Percentiles rank a stretch among this genome's conserved stretches.
phyloP scores from a whole-genome alignment of 176 grass and related monocot genomes.

The Rhynchospora tenuis region DNA sequence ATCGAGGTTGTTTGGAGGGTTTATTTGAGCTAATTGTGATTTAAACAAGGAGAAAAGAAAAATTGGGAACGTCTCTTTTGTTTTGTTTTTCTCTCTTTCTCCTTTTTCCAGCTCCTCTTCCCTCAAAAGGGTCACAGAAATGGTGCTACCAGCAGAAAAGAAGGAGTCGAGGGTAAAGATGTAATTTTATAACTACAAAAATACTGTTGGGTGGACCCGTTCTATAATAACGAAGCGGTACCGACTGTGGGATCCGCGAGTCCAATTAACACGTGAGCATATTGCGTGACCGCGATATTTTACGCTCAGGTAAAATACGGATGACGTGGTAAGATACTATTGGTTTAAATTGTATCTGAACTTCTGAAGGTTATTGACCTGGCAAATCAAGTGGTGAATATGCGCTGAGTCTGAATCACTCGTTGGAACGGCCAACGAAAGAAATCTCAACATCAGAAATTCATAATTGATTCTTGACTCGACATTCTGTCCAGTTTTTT shows the following conservation, averaged over 20 bases:
- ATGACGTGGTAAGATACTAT: background rate
- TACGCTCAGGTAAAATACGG: background rate
- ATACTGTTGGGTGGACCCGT: background rate
- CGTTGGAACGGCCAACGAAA: background rate
- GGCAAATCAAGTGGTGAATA: background rate
- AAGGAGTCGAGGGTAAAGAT: background rate
- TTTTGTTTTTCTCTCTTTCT: background rate
- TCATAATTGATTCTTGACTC: background rate
- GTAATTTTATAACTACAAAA: background rate
- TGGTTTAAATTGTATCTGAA: background rate
- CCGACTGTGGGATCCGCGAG: background rate
- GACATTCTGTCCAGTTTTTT: background rate
- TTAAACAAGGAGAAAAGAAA: constrained; percentile 15
- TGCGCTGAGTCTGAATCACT: background rate
- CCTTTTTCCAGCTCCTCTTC: constrained; percentile 5
- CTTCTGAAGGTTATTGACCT: background rate
- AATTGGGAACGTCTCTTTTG: background rate
- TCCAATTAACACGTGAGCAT: background rate
- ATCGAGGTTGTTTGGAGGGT: background rate
- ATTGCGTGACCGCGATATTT: background rate
- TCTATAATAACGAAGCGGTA: background rate
- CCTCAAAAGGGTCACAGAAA: constrained; percentile 10
- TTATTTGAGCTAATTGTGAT: background rate
- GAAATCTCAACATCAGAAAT: background rate
- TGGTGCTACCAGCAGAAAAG: constrained; percentile 9